Evolutionary conservation across 108 stramenopile genomes (phyloP).

Genomic region (Fragilaria radians): DNA sequence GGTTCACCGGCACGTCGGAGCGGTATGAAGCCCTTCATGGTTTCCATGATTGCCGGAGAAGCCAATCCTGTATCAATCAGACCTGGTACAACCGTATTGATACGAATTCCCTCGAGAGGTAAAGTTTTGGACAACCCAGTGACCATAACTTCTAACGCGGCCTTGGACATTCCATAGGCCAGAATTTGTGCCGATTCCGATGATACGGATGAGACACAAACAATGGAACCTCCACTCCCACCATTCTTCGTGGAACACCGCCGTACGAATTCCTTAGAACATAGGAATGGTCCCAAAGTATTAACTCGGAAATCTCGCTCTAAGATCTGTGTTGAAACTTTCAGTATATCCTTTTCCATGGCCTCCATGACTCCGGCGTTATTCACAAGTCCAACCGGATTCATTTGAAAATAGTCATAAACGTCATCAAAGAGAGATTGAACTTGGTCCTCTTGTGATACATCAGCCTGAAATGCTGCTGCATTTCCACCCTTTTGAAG

Average conservation of each 20-base stretch:
- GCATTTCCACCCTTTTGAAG: constrained; percentile 6
- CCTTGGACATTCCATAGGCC: constrained; percentile 25
- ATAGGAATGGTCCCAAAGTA: constrained; percentile 15
- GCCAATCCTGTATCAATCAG: constrained; percentile 24
- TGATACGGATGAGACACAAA: constrained; percentile 16
- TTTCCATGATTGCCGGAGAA: constrained; percentile 16
- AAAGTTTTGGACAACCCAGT: constrained; percentile 13
- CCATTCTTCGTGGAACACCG: constrained; percentile 8
- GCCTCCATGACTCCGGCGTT: constrained; percentile 23
- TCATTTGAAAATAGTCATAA: constrained; percentile 1
- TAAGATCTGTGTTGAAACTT: constrained; percentile 8
- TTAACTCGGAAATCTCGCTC: constrained; percentile 9
- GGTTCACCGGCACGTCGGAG: constrained; percentile 12
- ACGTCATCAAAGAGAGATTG: constrained; percentile 12
- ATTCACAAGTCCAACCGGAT: constrained; percentile 17
- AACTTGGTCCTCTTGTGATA: constrained; percentile 15
- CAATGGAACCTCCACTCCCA: constrained; percentile 16
- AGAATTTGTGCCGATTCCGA: constrained; percentile 14
- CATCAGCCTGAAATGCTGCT: constrained; percentile 18
- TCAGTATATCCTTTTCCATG: constrained; percentile 17
- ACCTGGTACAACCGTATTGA: constrained; percentile 18
- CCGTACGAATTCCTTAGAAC: constrained; percentile 19
- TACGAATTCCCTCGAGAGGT: constrained; percentile 21
- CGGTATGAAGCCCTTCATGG: constrained; percentile 17
- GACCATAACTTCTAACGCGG: constrained; percentile 22